Conservation (phyloP, 441 rosid species). For the Euphorbia celastroides region DNA sequence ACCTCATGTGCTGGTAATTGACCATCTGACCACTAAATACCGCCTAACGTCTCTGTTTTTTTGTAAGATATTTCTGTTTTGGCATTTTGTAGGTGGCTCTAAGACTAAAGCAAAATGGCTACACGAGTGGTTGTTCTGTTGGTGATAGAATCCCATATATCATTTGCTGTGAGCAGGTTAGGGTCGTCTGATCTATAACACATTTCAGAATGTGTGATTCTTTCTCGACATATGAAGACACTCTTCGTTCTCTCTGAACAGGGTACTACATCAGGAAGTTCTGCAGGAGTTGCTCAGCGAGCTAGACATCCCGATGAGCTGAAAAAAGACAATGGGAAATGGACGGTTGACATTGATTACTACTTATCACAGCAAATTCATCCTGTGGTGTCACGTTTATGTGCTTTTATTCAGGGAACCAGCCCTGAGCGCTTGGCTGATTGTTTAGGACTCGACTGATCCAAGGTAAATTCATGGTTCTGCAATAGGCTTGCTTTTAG, state of each 20-base stretch:
- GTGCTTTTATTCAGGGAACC: constrained; percentile 96
- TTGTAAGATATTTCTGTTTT: constrained; percentile 12
- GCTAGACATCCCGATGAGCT: constrained; percentile 97
- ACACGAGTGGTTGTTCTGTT: constrained; percentile 70
- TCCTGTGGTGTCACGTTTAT: constrained; percentile 94
- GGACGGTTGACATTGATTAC: constrained; percentile 94
- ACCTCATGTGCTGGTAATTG: constrained; percentile 93
- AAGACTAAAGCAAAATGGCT: constrained; percentile 86
- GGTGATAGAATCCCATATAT: constrained; percentile 92
- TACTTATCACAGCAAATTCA: constrained; percentile 98
- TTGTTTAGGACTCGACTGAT: constrained; percentile 94
- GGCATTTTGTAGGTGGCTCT: constrained; percentile 68
- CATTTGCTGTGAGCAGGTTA: constrained; percentile 93
- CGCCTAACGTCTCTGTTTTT: constrained; percentile 7
- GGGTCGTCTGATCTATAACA: constrained; percentile 10
- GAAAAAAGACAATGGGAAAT: constrained; percentile 66
- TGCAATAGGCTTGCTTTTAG: constrained; percentile 9
- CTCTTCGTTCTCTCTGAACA: constrained; percentile 23
- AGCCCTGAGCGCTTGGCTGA: constrained; percentile 92
- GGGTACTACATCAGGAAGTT: constrained; percentile 55
- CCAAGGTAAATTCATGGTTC: constrained; percentile 56
- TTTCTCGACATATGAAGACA: constrained; percentile 9
- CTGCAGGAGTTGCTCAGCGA: constrained; percentile 83
- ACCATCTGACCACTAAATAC: constrained; percentile 14
- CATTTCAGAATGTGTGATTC: background rate